Conservation (phyloP, 1,284 basidiomycete species). For the Schizopora paradoxa region DNA sequence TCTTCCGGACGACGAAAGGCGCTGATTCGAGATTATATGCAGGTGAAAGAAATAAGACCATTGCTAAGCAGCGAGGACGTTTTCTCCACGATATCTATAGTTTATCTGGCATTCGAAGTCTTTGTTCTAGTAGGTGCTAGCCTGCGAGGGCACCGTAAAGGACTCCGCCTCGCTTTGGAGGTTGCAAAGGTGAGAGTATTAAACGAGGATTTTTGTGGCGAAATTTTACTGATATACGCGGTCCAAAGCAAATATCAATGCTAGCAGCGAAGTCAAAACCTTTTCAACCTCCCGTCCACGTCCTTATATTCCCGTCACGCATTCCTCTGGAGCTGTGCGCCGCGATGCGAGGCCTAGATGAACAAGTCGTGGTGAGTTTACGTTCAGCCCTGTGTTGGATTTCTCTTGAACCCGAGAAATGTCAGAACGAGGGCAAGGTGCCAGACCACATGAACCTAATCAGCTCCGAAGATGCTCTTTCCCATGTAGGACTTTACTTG, state of each 20-base stretch:
- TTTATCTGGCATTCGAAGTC: conserved; percentile 72
- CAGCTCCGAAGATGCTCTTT: conserved; percentile 44
- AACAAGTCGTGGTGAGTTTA: conserved; percentile 46
- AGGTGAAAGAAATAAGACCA: conserved; percentile 31
- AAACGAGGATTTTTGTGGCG: conserved; percentile 6
- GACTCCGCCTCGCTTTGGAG: conserved; percentile 56
- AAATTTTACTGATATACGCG: too few relatives aligned
- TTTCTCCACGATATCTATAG: conserved; percentile 46
- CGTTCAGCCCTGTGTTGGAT: conserved; percentile 3
- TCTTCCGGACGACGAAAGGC: neutral
- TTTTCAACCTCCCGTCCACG: conserved; percentile 66
- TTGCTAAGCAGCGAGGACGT: conserved; percentile 25
- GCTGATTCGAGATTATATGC: conserved; percentile 17
- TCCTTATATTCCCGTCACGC: conserved; percentile 63
- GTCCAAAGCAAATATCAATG: conserved; percentile 46
- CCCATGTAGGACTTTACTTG: neutral
- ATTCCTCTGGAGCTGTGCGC: conserved; percentile 63
- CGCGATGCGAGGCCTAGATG: conserved; percentile 63
- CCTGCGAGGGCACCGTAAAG: conserved; percentile 50
- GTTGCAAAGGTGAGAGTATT: conserved; percentile 44
- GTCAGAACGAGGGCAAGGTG: conserved; percentile 51
- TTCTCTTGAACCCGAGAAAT: conserved; percentile 11
- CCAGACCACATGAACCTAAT: conserved; percentile 78
- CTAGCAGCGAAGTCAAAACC: conserved; percentile 48
- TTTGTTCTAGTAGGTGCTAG: conserved; percentile 68